phyloP scores from a whole-genome alignment of 306 rosid genomes.

The Vigna trinervia region DNA sequence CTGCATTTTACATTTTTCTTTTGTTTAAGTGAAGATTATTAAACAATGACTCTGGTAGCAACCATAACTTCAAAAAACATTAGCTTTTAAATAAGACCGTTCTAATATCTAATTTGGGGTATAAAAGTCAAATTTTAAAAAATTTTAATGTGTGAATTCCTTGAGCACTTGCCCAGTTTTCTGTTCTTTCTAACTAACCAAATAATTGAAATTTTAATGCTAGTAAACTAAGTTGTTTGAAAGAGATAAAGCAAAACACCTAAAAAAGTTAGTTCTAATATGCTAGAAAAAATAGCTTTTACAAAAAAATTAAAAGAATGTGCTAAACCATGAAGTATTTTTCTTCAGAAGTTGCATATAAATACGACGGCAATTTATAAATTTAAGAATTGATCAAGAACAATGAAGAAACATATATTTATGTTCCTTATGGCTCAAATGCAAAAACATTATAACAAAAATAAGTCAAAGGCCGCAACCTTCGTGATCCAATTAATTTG shows the following conservation, averaged over 20 bases:
- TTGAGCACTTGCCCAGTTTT: neutral
- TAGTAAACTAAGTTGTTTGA: neutral
- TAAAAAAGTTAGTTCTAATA: neutral
- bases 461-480: constrained; percentile 55
- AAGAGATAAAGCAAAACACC: neutral
- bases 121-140: constrained; percentile 2
- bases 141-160: neutral
- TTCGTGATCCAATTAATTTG: constrained; percentile 83
- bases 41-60: constrained; percentile 6
- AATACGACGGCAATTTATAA: neutral
- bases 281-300: neutral
- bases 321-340: too few relatives aligned
- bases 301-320: neutral
- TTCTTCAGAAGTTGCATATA: neutral
- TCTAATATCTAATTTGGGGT: neutral
- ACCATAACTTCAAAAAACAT: constrained; percentile 25
- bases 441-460: constrained; percentile 18
- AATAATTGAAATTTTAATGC: neutral
- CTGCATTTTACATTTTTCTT: constrained; percentile 36
- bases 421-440: constrained; percentile 6
- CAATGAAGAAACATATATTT: neutral
- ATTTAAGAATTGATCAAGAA: neutral
- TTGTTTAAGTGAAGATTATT: constrained; percentile 31
- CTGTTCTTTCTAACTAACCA: neutral
- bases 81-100: neutral